Percentiles rank a stretch among this genome's conserved stretches.
Evolutionary conservation across 306 rosid species (phyloP).

Genomic region (Canavalia gladiata): DNA sequence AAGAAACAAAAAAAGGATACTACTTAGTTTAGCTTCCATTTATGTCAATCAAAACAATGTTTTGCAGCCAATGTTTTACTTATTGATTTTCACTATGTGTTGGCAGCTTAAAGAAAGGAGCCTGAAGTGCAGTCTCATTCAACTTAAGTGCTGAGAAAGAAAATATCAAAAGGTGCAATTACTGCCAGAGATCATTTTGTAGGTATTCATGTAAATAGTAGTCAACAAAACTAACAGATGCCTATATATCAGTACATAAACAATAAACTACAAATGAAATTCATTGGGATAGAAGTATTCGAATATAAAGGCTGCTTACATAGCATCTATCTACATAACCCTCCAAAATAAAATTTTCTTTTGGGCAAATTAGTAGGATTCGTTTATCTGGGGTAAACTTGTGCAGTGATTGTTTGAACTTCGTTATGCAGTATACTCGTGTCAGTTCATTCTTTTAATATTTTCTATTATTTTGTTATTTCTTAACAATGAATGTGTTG

Average conservation of each 20-base stretch:
- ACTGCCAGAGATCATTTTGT: conserved; percentile 9
- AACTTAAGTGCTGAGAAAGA: conserved; percentile 50
- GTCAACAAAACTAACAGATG: conserved; percentile 18
- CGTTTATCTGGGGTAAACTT: background rate
- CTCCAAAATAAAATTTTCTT: background rate
- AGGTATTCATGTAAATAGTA: conserved; percentile 21
- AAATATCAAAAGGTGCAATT: conserved; percentile 29
- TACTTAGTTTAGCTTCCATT: background rate
- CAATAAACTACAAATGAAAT: background rate
- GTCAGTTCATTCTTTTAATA: background rate
- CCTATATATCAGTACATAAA: background rate
- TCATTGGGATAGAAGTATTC: background rate
- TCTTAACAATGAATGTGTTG: background rate
- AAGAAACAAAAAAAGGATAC: background rate
- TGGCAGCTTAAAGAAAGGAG: conserved; percentile 70
- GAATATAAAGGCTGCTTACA: background rate
- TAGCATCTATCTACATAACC: background rate
- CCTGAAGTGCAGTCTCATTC: conserved; percentile 63
- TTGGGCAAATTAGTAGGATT: background rate
- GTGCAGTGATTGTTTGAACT: background rate
- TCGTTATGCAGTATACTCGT: background rate
- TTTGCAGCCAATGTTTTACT: conserved; percentile 1
- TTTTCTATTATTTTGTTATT: too few species aligned
- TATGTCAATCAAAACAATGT: background rate
- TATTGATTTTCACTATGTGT: background rate